Evolutionary conservation across 2,329 filamentous ascomycete genomes (phyloP).

Genomic region (Penicillium frequentans): DNA sequence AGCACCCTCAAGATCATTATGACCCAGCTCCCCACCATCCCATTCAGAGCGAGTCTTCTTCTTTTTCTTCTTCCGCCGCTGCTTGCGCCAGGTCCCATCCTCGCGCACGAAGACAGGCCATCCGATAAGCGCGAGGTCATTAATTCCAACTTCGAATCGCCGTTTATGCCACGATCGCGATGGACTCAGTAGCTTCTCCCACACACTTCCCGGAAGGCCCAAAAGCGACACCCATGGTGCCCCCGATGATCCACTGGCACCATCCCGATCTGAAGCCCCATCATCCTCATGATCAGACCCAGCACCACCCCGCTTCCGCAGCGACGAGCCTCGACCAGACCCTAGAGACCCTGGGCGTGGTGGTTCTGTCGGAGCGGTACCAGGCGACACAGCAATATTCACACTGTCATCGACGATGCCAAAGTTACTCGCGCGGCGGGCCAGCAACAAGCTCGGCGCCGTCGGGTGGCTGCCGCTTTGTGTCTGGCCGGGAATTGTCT

Average conservation of each 20-base stretch:
- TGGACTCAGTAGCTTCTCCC: constrained; percentile 78
- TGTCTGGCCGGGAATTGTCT: constrained; percentile 4
- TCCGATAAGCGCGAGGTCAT: constrained; percentile 76
- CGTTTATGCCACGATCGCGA: constrained; percentile 75
- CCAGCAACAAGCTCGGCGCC: constrained; percentile 23
- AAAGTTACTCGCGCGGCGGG: constrained; percentile 34
- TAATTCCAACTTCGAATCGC: constrained; percentile 77
- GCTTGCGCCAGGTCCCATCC: constrained; percentile 74
- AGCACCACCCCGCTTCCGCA: constrained; percentile 28
- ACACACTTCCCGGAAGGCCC: constrained; percentile 71
- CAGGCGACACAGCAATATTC: constrained; percentile 27
- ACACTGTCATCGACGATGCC: constrained; percentile 32
- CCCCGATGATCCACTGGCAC: constrained; percentile 24
- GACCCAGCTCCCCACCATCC: constrained; percentile 35
- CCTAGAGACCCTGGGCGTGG: constrained; percentile 36
- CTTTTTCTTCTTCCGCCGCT: constrained; percentile 49
- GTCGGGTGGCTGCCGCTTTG: constrained; percentile 14
- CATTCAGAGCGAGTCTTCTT: constrained; percentile 34
- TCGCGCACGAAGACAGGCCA: constrained; percentile 80
- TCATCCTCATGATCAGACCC: constrained; percentile 38
- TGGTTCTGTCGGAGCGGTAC: constrained; percentile 21
- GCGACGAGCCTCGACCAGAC: constrained; percentile 28
- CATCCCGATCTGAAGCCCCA: constrained; percentile 29
- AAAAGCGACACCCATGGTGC: constrained; percentile 62
- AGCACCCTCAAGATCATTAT: constrained; percentile 37